These are phyloP conservation scores for Rhynchospora tenuis DNA, from an alignment of 176 grass and related monocot species.

Conservation along the genomic window DNA sequence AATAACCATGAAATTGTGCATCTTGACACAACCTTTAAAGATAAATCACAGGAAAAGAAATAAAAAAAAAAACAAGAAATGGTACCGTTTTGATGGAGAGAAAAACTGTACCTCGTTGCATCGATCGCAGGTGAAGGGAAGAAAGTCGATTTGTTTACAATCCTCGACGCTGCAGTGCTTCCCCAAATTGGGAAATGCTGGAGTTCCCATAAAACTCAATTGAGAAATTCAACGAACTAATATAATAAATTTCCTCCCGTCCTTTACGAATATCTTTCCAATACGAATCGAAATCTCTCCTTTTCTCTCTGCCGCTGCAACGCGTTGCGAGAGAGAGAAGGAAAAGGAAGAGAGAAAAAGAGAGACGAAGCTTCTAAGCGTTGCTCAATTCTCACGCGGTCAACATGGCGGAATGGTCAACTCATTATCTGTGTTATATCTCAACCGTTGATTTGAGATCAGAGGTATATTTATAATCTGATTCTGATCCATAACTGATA, in stretches of 20 bases:
- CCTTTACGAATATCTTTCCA: not conserved
- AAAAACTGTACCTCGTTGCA: constrained; percentile 53
- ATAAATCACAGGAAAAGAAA: not conserved
- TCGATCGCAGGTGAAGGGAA: constrained; percentile 96
- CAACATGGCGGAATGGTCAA: not conserved
- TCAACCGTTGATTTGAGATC: not conserved
- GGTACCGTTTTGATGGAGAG: not conserved
- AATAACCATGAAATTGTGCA: not conserved
- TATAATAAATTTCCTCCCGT: not conserved
- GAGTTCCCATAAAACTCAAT: constrained; percentile 65
- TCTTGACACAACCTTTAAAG: not conserved
- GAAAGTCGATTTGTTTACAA: constrained; percentile 87
- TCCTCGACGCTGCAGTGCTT: constrained; percentile 92
- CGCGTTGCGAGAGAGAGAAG: not conserved
- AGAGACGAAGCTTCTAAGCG: not conserved
- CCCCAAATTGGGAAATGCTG: constrained; percentile 85
- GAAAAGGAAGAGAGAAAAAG: not conserved
- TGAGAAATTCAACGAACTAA: not conserved
- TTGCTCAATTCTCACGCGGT: not conserved
- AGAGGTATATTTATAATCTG: not conserved
- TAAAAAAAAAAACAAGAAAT: not conserved
- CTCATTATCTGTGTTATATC: not conserved
- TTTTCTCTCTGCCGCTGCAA: not conserved
- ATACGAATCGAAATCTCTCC: not conserved
- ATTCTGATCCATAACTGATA: no score